Evolutionary conservation across 1,284 basidiomycete genomes (phyloP).

Genomic region (Irpex lacteus): DNA sequence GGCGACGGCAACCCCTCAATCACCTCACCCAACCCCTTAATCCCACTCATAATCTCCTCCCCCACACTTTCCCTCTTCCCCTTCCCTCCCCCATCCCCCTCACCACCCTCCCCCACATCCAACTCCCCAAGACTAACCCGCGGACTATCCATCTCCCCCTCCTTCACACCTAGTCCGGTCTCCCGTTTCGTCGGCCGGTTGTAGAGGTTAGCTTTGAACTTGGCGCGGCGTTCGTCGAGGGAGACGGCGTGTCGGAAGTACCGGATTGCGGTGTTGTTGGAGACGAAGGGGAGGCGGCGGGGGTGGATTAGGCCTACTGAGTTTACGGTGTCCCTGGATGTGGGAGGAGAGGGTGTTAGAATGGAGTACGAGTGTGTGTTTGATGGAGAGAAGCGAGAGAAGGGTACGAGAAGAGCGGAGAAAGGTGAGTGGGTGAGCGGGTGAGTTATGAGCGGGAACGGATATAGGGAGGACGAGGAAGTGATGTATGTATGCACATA

Average conservation of each 20-base stretch:
- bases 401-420: no score
- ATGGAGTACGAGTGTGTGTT: no score
- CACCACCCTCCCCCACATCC: background rate
- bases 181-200: slow-evolving; percentile 17
- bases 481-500: no score
- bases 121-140: background rate
- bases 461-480: no score
- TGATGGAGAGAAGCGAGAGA: no score
- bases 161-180: slow-evolving; percentile 34
- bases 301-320: slow-evolving; percentile 19
- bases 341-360: background rate
- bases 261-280: slow-evolving; percentile 17
- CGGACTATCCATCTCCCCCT: slow-evolving; percentile 36
- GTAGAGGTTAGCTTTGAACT: slow-evolving; percentile 41
- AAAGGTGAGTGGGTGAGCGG: no score
- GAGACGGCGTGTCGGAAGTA: slow-evolving; percentile 40
- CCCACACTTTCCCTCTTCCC: background rate
- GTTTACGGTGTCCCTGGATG: slow-evolving; percentile 33
- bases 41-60: background rate
- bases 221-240: slow-evolving; percentile 37
- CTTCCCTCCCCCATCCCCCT: background rate
- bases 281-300: slow-evolving; percentile 17
- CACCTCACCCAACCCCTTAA: no score
- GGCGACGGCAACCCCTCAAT: no score
- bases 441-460: no score